Evolutionary conservation across 192 early-diverging fungal species (phyloP).

Genomic region (Backusella circina): DNA sequence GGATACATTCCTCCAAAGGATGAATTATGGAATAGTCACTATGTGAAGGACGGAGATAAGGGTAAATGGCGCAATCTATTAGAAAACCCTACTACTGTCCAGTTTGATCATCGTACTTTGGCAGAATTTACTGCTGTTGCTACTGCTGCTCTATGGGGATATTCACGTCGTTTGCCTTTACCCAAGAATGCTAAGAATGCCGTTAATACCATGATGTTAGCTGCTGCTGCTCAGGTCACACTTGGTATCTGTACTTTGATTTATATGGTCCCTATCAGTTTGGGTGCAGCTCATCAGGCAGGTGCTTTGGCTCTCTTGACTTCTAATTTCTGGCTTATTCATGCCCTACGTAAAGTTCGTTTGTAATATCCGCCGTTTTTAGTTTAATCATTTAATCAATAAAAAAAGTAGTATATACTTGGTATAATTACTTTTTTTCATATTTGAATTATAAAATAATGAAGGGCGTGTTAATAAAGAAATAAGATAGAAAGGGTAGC

Average conservation of each 20-base stretch:
- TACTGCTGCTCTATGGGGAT: slow-evolving; percentile 70
- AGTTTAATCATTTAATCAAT: background rate
- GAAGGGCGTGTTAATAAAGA: background rate
- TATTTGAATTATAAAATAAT: background rate
- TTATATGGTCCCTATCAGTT: slow-evolving; percentile 87
- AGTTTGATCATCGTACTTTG: slow-evolving; percentile 93
- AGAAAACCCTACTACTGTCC: slow-evolving; percentile 91
- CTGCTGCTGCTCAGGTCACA: slow-evolving; percentile 71
- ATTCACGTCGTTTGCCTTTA: slow-evolving; percentile 67
- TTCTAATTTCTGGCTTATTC: slow-evolving; percentile 72
- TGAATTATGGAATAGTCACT: slow-evolving; percentile 55
- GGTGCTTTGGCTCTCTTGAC: slow-evolving; percentile 87
- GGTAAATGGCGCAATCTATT: slow-evolving; percentile 81
- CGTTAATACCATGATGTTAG: slow-evolving; percentile 69
- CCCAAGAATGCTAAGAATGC: slow-evolving; percentile 65
- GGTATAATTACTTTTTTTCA: background rate
- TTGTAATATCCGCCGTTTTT: background rate
- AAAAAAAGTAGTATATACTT: background rate
- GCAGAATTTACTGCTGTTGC: slow-evolving; percentile 79
- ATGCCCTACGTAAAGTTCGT: slow-evolving; percentile 58
- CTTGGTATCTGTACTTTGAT: slow-evolving; percentile 92
- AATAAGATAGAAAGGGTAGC: background rate
- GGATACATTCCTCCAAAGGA: slow-evolving; percentile 69
- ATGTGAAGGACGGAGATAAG: slow-evolving; percentile 44
- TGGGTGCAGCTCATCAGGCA: slow-evolving; percentile 94